Evolutionary conservation across 169 alveolate species (phyloP), one percentile per base, ranked within the genome.

Genomic region (Plasmodium sp.): DNA sequence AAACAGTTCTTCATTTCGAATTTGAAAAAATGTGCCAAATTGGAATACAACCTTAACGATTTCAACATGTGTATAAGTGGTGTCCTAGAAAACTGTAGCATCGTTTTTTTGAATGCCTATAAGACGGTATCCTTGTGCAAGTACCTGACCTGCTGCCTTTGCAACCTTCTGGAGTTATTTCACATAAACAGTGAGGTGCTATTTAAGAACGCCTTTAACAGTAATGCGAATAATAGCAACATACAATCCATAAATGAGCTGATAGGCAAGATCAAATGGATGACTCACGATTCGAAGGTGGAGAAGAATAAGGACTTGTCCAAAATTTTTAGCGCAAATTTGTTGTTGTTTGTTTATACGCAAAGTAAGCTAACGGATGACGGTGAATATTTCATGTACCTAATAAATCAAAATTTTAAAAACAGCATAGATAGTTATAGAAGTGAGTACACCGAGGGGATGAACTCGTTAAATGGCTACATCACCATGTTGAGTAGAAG

Each of bases 321-420:
- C 43, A 79, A 81, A 81, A 67, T 3, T 0, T 81, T 92, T 12
- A 51, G 92, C 75, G 54, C 95, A 1, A 83, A 92, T 45, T 34
- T 92, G 39, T 72, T 92, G 7, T 39, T 83, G 31, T 92, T 81
- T 82, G 72, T 92, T 9, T 83, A 92, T 58, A 5, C 82, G n/a
- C 95, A 92, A 62, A 92, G 95, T 43, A 92, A 92, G 33, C 43
- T 92, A 81, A 72, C n/a, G 12, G 95, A 92, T n/a, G 95, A 92
- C 34, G 51, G 92, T 71, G 92, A 92, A 71, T 92, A 92, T 73
- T 82, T 92, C 72, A 72, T 71, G 22, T 48, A 72, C 41, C 16
- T 83, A 12, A 92, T 92, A 12, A 92, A 92, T 36, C 92, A 81
- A 58, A 92, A 92, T 71, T 92, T 92, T 82, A 92, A 92, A 45